phyloP scores from a whole-genome alignment of 345 rosid species.

The Citrus trifoliata region DNA sequence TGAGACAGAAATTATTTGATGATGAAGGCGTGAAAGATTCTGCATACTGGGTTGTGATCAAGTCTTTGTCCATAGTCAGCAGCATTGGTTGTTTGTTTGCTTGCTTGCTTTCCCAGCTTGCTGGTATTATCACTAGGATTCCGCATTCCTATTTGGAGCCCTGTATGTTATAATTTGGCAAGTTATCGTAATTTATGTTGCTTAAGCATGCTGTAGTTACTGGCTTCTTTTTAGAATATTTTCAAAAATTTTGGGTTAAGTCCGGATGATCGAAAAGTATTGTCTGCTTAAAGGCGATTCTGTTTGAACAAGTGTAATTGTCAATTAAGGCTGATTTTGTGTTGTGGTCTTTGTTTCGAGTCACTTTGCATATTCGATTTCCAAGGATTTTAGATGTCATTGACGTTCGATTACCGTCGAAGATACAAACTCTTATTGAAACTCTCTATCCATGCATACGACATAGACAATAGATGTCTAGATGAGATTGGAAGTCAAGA shows the following conservation, averaged over 20 bases:
- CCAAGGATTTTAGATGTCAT: no score
- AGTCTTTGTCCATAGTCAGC: slow-evolving; percentile 32
- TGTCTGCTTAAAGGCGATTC: slow-evolving; percentile 9
- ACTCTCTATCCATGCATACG: no score
- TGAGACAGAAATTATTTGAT: slow-evolving; percentile 23
- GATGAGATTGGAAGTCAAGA: neutral
- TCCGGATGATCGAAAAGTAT: slow-evolving; percentile 15
- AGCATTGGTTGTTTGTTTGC: slow-evolving; percentile 39
- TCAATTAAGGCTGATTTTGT: slow-evolving; percentile 23
- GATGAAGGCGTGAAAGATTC: slow-evolving; percentile 23
- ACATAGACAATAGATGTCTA: no score
- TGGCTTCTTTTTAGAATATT: slow-evolving; percentile 27
- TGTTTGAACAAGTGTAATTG: slow-evolving; percentile 28
- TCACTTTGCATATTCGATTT: neutral
- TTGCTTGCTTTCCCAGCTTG: slow-evolving; percentile 29
- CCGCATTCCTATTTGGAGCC: slow-evolving; percentile 33
- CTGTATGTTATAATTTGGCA: slow-evolving; percentile 20
- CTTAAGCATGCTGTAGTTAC: slow-evolving; percentile 25
- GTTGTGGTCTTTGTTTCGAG: neutral
- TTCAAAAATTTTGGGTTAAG: slow-evolving; percentile 31
- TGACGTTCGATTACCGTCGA: no score
- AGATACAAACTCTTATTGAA: no score
- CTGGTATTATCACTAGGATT: slow-evolving; percentile 31
- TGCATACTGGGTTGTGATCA: slow-evolving; percentile 29
- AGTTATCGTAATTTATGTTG: slow-evolving; percentile 30